These are phyloP conservation scores for Coniochaeta prunicola DNA, from an alignment of 2,329 filamentous ascomycete genomes.

Conservation along the genomic window DNA sequence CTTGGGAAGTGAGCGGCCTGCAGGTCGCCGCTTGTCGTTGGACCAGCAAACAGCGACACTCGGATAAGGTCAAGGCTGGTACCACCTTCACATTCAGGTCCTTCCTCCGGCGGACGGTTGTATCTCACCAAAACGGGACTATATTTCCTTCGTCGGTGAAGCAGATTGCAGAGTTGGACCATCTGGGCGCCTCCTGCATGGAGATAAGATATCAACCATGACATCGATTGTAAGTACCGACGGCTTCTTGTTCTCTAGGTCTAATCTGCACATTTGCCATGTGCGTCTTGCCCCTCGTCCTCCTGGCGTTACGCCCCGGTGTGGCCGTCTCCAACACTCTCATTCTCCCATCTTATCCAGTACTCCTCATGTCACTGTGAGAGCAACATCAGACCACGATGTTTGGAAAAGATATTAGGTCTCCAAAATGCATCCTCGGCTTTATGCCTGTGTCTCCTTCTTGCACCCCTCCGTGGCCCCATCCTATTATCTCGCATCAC, in stretches of 20 bases:
- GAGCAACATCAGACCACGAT: background rate
- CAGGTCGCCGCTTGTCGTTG: background rate
- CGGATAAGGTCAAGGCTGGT: background rate
- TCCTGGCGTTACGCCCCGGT: background rate
- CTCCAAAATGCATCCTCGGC: background rate
- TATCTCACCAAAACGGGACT: background rate
- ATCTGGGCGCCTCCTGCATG: background rate
- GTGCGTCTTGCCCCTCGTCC: background rate
- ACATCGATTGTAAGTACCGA: slow-evolving; percentile 18
- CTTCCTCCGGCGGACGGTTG: background rate
- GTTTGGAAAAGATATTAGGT: background rate
- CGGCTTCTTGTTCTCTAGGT: background rate
- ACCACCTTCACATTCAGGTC: background rate
- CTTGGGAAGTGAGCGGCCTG: too few species aligned
- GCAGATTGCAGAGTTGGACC: background rate
- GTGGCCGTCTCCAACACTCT: background rate
- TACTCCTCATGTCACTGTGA: background rate
- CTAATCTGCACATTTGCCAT: background rate
- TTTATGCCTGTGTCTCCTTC: background rate
- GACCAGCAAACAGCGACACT: background rate
- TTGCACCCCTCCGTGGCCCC: background rate
- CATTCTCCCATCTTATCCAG: background rate
- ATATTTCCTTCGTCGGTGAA: background rate
- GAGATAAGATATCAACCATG: slow-evolving; percentile 14
- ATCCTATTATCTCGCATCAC: background rate